Percentiles rank a stretch among this genome's conserved stretches.
These are phyloP conservation scores for Hibiscus syriacus DNA, from an alignment of 345 rosid species.

Conservation along the genomic window DNA sequence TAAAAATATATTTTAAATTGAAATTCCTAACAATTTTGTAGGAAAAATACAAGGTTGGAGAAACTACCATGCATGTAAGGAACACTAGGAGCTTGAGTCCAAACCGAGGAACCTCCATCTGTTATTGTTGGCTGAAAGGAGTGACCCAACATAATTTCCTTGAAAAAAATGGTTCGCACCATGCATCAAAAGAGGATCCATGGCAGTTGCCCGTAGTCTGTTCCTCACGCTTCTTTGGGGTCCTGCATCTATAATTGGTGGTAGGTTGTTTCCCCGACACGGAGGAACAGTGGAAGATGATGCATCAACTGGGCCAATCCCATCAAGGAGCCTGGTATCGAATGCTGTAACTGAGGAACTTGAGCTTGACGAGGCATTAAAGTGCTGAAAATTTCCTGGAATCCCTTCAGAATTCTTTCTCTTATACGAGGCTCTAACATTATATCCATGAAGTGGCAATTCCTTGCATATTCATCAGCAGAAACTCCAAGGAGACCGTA, in stretches of 20 bases:
- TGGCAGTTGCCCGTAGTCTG: slow-evolving; percentile 40
- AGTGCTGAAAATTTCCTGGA: slow-evolving; percentile 40
- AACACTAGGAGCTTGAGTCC: slow-evolving; percentile 47
- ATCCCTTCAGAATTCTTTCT: slow-evolving; percentile 59
- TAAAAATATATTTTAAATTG: neutral
- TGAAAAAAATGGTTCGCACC: slow-evolving; percentile 38
- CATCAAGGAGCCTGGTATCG: slow-evolving; percentile 46
- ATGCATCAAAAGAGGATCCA: slow-evolving; percentile 47
- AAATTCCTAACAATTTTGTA: neutral
- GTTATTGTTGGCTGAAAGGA: slow-evolving; percentile 37
- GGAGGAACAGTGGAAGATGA: slow-evolving; percentile 34
- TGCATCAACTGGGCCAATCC: slow-evolving; percentile 27
- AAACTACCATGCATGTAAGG: slow-evolving; percentile 63
- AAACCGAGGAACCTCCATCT: slow-evolving; percentile 43
- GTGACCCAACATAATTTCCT: slow-evolving; percentile 44
- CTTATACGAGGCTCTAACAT: slow-evolving; percentile 48
- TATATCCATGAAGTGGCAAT: slow-evolving; percentile 39
- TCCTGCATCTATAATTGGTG: slow-evolving; percentile 38
- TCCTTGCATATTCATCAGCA: slow-evolving; percentile 48
- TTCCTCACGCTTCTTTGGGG: slow-evolving; percentile 52
- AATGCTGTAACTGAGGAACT: slow-evolving; percentile 30
- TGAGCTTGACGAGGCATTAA: slow-evolving; percentile 39
- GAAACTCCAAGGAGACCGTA: slow-evolving; percentile 40
- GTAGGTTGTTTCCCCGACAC: slow-evolving; percentile 31
- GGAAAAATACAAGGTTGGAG: neutral